Conservation (phyloP, 2,329 filamentous ascomycete genomes). For the Colletotrichum scovillei region DNA sequence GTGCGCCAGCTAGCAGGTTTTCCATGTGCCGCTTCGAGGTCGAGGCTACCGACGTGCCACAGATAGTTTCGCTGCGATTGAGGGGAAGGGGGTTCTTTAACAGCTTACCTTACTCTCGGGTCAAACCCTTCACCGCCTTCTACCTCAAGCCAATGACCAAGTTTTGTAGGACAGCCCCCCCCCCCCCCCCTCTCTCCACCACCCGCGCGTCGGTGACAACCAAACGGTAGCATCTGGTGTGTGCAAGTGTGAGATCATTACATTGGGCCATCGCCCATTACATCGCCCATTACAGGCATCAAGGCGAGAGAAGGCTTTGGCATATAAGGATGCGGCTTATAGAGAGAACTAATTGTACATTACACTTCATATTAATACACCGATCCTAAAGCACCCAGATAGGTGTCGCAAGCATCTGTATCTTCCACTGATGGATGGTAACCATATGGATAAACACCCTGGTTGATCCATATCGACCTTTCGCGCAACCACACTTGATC, state of each 20-base stretch:
- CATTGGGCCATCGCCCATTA: neutral
- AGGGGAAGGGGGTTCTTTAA: neutral
- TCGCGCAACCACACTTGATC: neutral
- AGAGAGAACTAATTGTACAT: neutral
- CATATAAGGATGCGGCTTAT: neutral
- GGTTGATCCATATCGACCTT: neutral
- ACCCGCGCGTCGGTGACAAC: neutral
- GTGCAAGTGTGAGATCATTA: neutral
- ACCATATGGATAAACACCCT: neutral
- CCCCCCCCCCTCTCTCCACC: too few relatives aligned
- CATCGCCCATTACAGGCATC: neutral
- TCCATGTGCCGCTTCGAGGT: neutral
- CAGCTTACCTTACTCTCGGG: neutral
- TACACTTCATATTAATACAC: constrained; percentile 20
- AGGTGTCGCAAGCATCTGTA: too few relatives aligned
- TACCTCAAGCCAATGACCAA: neutral
- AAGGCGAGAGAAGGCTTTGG: neutral
- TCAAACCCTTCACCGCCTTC: neutral
- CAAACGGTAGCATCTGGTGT: neutral
- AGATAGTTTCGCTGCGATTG: too few relatives aligned
- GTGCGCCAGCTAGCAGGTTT: neutral
- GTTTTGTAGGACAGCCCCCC: neutral
- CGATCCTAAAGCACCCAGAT: neutral
- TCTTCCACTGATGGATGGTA: neutral
- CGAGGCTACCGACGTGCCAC: neutral